These are phyloP conservation scores for Santalum album DNA, from an alignment of 164 flowering plant species.

Conservation along the genomic window DNA sequence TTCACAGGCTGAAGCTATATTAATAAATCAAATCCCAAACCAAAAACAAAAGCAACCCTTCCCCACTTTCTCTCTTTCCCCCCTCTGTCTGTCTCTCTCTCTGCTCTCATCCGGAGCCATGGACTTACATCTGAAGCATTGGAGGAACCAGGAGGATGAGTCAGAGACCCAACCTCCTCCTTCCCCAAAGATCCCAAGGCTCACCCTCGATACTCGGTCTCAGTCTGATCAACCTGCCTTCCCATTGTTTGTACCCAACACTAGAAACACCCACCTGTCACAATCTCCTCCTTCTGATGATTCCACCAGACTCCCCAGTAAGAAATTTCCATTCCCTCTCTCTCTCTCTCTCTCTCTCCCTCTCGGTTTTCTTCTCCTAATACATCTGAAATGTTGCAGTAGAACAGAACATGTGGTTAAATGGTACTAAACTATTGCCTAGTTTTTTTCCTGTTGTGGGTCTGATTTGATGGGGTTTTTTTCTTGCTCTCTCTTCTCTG, in stretches of 20 bases:
- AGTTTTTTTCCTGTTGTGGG: not conserved
- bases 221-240: conserved; percentile 38
- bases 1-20: conserved; percentile 7
- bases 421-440: too few species aligned
- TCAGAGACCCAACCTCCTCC: conserved; percentile 45
- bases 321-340: conserved; percentile 2
- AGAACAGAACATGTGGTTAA: too few species aligned
- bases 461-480: conserved; percentile 2
- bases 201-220: conserved; percentile 26
- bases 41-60: conserved; percentile 13
- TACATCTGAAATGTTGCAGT: too few species aligned
- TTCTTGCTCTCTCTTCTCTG: not conserved
- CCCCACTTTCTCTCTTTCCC: conserved; percentile 8
- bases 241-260: conserved; percentile 52
- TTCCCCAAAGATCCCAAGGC: conserved; percentile 47
- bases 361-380: not conserved
- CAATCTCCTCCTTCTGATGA: conserved; percentile 35
- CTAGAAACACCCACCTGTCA: conserved; percentile 34
- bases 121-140: conserved; percentile 75
- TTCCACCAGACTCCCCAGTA: conserved; percentile 40
- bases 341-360: not conserved
- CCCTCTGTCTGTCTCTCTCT: conserved; percentile 21
- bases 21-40: not conserved
- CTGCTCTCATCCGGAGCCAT: conserved; percentile 18
- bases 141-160: conserved; percentile 55